Base-by-base conservation (phyloP, 1,284 basidiomycete genomes). In the Sparassis latifolia region DNA sequence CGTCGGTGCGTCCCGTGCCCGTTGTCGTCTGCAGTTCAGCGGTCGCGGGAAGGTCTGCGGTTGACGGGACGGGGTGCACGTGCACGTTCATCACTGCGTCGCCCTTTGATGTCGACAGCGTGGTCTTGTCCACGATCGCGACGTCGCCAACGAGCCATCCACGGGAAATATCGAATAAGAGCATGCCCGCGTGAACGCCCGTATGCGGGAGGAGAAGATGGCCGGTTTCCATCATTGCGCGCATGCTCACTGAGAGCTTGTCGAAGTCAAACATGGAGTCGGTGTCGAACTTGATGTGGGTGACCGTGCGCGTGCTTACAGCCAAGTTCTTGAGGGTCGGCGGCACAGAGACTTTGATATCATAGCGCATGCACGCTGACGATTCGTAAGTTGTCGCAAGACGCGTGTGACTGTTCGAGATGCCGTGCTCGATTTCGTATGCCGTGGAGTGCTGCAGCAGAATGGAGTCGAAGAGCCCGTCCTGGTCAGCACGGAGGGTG, bases 141-240 rank as follows among this genome's bases (percentile, higher is more conserved):
- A 75, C 70, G 46, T 78, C 74, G 28, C 81, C 80, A n/a, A 79
- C 76, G 48, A 82, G 72, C 74, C 77, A 82, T n/a, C 80, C 80
- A 44, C 73, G 66, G 55, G 61, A 70, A 4, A 78, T 63, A 55
- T 77, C 73, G 31, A 81, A 61, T n/a, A 58, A 50, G 50, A 76
- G 54, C n/a, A 64, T 54, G 28, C 69, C 63, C 2, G 75, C 68
- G 29, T 64, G 67, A 47, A 82, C 55, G 51, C 68, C 63, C 47
- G 67, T 59, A 53, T 67, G 64, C 6, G 76, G 71, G 12, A 77
- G 64, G 44, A 82, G 67, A 58, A 82, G 66, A 64, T 74, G 79
- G 45, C 49, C 45, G 35, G 63, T 58, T 52, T 67, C 62, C 46
- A 61, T 53, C 5, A 62, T 52, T 56, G 66, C 75, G 54, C 78